Base-by-base conservation (phyloP, 192 early-diverging fungal species). In the Backusella tarrabulga region DNA sequence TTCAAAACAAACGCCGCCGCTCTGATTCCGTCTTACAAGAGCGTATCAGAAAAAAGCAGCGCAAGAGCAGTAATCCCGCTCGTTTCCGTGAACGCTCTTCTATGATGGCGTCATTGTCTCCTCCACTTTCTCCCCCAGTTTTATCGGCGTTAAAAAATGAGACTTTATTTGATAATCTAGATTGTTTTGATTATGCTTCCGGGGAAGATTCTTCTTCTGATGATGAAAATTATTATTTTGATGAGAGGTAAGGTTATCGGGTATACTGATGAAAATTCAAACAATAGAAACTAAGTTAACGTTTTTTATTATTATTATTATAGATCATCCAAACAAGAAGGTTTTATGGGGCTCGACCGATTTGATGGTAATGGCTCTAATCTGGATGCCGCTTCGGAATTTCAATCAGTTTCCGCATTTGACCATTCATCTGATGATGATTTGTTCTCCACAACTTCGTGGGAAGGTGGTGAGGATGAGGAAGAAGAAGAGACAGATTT, bases 151-250 rank as follows among this genome's bases (percentile, higher is more conserved):
- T 38, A 38, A 70, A 70, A 36, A 70, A 38, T 23, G 68, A 70
- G n/a, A 38, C 71, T 26, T 3, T 72, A 14, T 72, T 72, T 42
- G 67, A 72, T n/a, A 34, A 9, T 40, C 34, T 42, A 26, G 72
- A 79, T 44, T 40, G 54, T 32, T 77, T 60, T 77, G 60, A 41
- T 42, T 41, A 72, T 68, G 78, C 73, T 35, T 79, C 73, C 32
- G 78, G 50, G 44, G 73, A 74, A 70, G 71, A 74, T 52, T 69
- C 72, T 36, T 73, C 72, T 36, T 52, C 42, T 35, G 78, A 79
- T 17, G 78, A 79, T 19, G 77, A 79, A 34, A 70, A 19, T 36
- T 68, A 52, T 34, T 32, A 70, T 23, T 44, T 44, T 54, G 52
- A 38, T 50, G n/a, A 67, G 70, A 76, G 68, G 75, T 76, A 76